These are phyloP conservation scores for Cyclostephanos tholiformis DNA, from an alignment of 108 stramenopile genomes.

Conservation along the genomic window DNA sequence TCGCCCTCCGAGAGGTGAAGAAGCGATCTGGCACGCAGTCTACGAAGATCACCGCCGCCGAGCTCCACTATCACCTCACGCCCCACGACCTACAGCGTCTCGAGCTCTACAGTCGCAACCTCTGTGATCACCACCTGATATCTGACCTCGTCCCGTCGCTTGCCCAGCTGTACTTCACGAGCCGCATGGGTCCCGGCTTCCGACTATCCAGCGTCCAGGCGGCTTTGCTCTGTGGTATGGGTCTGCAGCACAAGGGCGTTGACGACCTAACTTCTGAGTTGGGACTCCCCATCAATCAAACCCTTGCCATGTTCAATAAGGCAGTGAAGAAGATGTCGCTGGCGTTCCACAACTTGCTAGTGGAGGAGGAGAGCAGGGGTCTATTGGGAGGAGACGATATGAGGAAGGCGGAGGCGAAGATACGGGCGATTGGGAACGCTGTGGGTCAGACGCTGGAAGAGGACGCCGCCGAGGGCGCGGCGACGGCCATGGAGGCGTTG, in stretches of 20 bases:
- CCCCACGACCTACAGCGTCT: slow-evolving; percentile 97
- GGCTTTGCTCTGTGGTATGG: slow-evolving; percentile 88
- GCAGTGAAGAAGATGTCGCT: slow-evolving; percentile 89
- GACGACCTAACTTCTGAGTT: slow-evolving; percentile 81
- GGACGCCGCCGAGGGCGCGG: slow-evolving; percentile 74
- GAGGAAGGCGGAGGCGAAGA: slow-evolving; percentile 51
- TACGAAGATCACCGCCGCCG: slow-evolving; percentile 64
- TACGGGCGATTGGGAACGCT: slow-evolving; percentile 66
- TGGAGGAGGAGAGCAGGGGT: slow-evolving; percentile 71
- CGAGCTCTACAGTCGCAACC: slow-evolving; percentile 94
- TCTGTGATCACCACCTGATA: slow-evolving; percentile 98
- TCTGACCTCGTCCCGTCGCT: slow-evolving; percentile 93
- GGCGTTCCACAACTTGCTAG: slow-evolving; percentile 74
- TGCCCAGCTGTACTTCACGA: slow-evolving; percentile 89
- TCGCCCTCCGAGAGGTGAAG: slow-evolving; percentile 45
- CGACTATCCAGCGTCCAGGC: slow-evolving; percentile 88
- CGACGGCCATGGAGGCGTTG: slow-evolving; percentile 60
- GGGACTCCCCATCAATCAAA: slow-evolving; percentile 87
- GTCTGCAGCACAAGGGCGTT: slow-evolving; percentile 84
- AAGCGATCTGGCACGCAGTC: slow-evolving; percentile 56
- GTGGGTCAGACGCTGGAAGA: slow-evolving; percentile 79
- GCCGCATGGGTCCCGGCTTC: slow-evolving; percentile 76
- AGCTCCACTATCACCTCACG: slow-evolving; percentile 84
- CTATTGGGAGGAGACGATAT: slow-evolving; percentile 72
- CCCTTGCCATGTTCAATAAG: slow-evolving; percentile 98